Conservation (phyloP, 306 rosid species). For the Neltuma alba region DNA sequence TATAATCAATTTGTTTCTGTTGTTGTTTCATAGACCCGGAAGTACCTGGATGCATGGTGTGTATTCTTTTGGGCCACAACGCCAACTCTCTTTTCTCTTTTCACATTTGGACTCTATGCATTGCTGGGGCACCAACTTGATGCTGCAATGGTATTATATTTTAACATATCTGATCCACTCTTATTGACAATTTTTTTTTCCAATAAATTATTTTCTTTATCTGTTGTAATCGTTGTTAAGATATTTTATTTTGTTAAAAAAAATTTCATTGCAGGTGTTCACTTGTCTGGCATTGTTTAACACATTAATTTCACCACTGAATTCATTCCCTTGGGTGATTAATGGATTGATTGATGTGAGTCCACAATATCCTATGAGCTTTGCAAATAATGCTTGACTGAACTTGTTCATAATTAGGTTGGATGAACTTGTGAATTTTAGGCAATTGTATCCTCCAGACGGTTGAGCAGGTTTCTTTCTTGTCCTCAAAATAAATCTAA, state of each 20-base stretch:
- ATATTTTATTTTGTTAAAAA: conserved; percentile 33
- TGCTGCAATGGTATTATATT: conserved; percentile 86
- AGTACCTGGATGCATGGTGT: conserved; percentile 98
- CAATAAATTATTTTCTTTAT: conserved; percentile 15
- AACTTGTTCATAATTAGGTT: conserved; percentile 16
- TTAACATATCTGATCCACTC: conserved; percentile 29
- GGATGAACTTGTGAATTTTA: conserved; percentile 38
- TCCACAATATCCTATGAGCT: conserved; percentile 28
- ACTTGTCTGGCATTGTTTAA: conserved; percentile 98
- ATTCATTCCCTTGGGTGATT: conserved; percentile 98
- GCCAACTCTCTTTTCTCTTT: conserved; percentile 88
- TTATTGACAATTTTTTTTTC: conserved; percentile 27
- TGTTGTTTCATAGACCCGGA: conserved; percentile 71
- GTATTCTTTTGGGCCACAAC: conserved; percentile 99
- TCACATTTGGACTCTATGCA: conserved; percentile 86
- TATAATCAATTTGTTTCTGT: conserved; percentile 35
- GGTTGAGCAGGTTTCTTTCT: conserved; percentile 84
- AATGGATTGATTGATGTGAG: conserved; percentile 97
- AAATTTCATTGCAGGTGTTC: conserved; percentile 76
- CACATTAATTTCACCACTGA: conserved; percentile 85
- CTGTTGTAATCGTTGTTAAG: conserved; percentile 14
- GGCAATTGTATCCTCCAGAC: conserved; percentile 78
- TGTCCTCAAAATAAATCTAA: conserved; percentile 57
- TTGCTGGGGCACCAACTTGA: conserved; percentile 91
- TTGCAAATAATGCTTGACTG: conserved; percentile 11